Percentiles rank a stretch among this genome's conserved stretches.
Evolutionary conservation across 805 yeast genomes (phyloP).

Genomic region (Yamadazyma sp.): DNA sequence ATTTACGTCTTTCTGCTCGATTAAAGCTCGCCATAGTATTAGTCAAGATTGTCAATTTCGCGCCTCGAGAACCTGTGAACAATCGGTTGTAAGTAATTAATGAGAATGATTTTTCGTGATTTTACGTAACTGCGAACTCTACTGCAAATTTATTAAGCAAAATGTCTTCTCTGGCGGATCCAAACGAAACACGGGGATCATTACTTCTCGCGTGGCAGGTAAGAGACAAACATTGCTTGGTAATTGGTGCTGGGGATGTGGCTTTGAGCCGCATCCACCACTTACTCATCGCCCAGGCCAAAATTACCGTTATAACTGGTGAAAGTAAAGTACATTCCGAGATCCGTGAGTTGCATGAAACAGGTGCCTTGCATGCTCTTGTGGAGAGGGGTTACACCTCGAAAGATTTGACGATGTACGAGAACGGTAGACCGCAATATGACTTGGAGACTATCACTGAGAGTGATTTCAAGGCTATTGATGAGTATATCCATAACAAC

Average conservation of each 20-base stretch:
- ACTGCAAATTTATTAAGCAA: too few species aligned
- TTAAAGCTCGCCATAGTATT: constrained; percentile 6
- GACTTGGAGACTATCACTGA: constrained; percentile 12
- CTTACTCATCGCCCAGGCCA: constrained; percentile 67
- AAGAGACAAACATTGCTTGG: constrained; percentile 60
- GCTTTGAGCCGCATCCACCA: constrained; percentile 70
- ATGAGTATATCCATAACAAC: constrained; percentile 32
- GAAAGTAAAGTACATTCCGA: constrained; percentile 27
- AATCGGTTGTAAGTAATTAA: too few species aligned
- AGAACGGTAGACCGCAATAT: constrained; percentile 16
- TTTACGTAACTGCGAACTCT: too few species aligned
- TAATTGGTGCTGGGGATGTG: constrained; percentile 78
- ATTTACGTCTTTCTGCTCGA: constrained; percentile 40
- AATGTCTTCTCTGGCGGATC: too few species aligned
- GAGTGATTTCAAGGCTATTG: constrained; percentile 28
- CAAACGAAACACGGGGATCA: constrained; percentile 30
- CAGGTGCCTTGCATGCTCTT: constrained; percentile 46
- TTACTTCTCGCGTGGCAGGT: constrained; percentile 76
- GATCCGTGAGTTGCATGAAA: constrained; percentile 22
- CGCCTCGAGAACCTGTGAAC: too few species aligned
- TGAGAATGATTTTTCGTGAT: too few species aligned
- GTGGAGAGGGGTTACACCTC: constrained; percentile 44
- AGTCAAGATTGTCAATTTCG: constrained; percentile 1
- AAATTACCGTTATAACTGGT: constrained; percentile 62
- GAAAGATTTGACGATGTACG: constrained; percentile 52